phyloP scores from a whole-genome alignment of 495 filamentous ascomycete species.

The Neurospora terricola region DNA sequence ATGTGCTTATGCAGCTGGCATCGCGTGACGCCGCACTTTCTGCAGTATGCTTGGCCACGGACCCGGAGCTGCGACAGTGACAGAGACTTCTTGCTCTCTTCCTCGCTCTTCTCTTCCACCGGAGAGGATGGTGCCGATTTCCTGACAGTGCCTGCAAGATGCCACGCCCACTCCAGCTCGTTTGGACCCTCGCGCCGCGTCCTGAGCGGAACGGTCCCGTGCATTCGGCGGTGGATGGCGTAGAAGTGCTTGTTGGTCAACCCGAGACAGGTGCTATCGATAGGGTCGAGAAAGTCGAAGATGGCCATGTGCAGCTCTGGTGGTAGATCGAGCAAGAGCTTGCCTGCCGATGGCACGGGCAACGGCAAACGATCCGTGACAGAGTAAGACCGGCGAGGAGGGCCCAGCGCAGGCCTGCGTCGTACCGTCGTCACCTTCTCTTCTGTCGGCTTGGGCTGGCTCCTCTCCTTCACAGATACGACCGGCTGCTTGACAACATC shows the following conservation, averaged over 20 bases:
- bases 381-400: slow-evolving; percentile 36
- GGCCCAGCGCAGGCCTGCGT: slow-evolving; percentile 18
- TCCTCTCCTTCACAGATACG: not conserved
- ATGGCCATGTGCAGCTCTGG: slow-evolving; percentile 48
- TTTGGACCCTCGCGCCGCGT: slow-evolving; percentile 41
- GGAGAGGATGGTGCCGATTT: not conserved
- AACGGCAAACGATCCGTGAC: slow-evolving; percentile 38
- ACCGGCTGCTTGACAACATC: not conserved
- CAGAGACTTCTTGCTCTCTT: slow-evolving; percentile 6
- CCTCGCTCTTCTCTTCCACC: not conserved
- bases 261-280: slow-evolving; percentile 45
- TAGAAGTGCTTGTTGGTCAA: slow-evolving; percentile 42
- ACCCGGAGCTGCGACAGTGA: slow-evolving; percentile 28
- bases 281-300: slow-evolving; percentile 43
- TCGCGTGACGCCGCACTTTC: slow-evolving; percentile 40
- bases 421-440: not conserved
- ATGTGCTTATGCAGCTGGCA: slow-evolving; percentile 47
- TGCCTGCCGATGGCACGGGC: slow-evolving; percentile 24
- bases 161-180: slow-evolving; percentile 46
- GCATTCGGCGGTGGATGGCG: slow-evolving; percentile 38
- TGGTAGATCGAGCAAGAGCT: slow-evolving; percentile 40
- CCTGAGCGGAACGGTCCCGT: slow-evolving; percentile 39
- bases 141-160: slow-evolving; percentile 31
- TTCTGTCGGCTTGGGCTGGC: slow-evolving; percentile 1
- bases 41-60: slow-evolving; percentile 37